Evolutionary conservation across 2,329 filamentous ascomycete species (phyloP), one percentile per base, ranked within the genome.

Genomic region (Chalara sp.): DNA sequence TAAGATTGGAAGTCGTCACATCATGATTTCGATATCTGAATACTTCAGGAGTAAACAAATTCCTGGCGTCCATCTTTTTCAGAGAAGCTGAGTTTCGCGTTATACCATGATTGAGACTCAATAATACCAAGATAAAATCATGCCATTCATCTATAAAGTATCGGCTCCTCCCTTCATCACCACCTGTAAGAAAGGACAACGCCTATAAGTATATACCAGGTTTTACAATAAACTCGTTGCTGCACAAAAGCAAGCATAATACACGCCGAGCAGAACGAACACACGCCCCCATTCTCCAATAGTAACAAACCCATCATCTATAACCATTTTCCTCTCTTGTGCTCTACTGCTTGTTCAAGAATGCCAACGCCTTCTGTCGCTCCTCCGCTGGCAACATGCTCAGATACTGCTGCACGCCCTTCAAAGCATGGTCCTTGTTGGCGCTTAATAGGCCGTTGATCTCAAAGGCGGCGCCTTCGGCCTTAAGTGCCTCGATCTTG

Each of bases 381-480:
- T 99, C 91, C 58, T 81, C 83, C 47, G 91, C 86, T 13, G 91
- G 89, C 74, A 99, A 81, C 68, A 92, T 90, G 62, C 86, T 83
- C 61, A 97, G 72, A 57, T 95, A 81, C 60, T 92, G 86, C 63
- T 89, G 84, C 28, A 99, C 83, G 63, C 93, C 92, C 76, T 87
- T 91, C 66, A 95, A 80, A 43, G 82, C 84, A 56, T 81, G 82
- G 57, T 83, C 80, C 65, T 80, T 81, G 65, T 86, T 83, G 50
- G 76, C 76, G 59, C 82, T 75, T 65, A 88, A 71, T 53, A 89
- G 64, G 47, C 83, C 79, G 6, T 89, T 85, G 60, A 89, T 80
- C 62, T 89, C 83, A 51, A 76, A 75, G 5, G 83, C 80, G 31
- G 87, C 77, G 41, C 81, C 79, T 54, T 96, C 88, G 5, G 80